Conservation (phyloP, 495 filamentous ascomycete genomes). For the Paragyromitra xinjiangensis region DNA sequence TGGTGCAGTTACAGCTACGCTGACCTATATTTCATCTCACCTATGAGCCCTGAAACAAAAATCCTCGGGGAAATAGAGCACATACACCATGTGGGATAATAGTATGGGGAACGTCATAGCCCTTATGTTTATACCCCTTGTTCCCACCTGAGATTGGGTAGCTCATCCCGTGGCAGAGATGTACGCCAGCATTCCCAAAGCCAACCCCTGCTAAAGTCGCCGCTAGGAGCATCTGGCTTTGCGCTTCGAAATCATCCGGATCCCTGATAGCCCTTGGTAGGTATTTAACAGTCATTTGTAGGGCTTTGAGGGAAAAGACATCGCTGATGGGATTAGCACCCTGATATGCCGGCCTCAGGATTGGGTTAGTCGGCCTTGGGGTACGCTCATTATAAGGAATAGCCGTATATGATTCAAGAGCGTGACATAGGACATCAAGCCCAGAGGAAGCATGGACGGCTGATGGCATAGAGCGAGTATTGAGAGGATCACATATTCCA, state of each 20-base stretch:
- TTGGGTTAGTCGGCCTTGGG: slow-evolving; percentile 86
- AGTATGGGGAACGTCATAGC: slow-evolving; percentile 75
- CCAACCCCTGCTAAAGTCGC: slow-evolving; percentile 94
- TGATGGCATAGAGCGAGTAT: slow-evolving; percentile 92
- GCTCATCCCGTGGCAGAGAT: slow-evolving; percentile 96
- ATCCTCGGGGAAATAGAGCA: not conserved
- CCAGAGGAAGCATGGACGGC: slow-evolving; percentile 89
- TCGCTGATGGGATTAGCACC: slow-evolving; percentile 97
- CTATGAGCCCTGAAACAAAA: not conserved
- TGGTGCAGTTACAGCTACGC: slow-evolving; percentile 91
- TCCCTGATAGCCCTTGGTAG: slow-evolving; percentile 85
- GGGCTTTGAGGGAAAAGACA: slow-evolving; percentile 87
- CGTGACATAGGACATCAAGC: slow-evolving; percentile 92
- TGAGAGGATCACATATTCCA: slow-evolving; percentile 94
- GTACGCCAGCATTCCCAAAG: slow-evolving; percentile 96
- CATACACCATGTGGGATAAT: slow-evolving; percentile 87
- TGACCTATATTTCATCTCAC: slow-evolving; percentile 63
- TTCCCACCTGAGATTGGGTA: slow-evolving; percentile 96
- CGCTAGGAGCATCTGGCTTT: slow-evolving; percentile 92
- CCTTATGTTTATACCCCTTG: slow-evolving; percentile 83
- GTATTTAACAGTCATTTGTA: slow-evolving; percentile 84
- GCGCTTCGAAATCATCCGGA: slow-evolving; percentile 88
- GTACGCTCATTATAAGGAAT: slow-evolving; percentile 88
- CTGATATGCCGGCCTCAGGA: slow-evolving; percentile 92
- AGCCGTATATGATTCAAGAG: slow-evolving; percentile 93